Percentiles rank a stretch among this genome's conserved stretches.
phyloP scores from a whole-genome alignment of 805 yeast species.

The Kluyveromyces wickerhamii region DNA sequence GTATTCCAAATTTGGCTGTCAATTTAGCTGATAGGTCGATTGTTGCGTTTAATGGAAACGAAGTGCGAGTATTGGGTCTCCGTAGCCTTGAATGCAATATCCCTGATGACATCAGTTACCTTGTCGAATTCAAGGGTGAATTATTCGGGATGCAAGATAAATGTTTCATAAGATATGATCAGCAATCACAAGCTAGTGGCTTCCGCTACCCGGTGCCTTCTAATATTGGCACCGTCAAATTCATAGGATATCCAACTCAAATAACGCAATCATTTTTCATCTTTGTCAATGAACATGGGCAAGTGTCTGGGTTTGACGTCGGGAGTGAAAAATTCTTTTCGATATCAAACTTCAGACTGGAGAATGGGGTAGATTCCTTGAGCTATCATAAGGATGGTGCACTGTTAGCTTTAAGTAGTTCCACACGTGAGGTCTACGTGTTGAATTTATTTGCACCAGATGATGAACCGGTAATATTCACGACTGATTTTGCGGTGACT shows the following conservation, averaged over 20 bases:
- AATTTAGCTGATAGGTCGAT: constrained; percentile 1
- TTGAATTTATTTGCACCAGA: constrained; percentile 12
- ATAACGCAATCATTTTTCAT: constrained; percentile 12
- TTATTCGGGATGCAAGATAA: neutral
- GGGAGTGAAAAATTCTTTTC: constrained; percentile 1
- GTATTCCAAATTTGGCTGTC: neutral
- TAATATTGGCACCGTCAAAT: constrained; percentile 4
- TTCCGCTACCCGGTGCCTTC: neutral
- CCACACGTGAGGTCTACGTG: constrained; percentile 8
- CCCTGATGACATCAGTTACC: neutral
- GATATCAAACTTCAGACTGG: neutral
- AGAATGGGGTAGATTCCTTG: neutral
- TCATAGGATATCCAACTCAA: constrained; percentile 11
- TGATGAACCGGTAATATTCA: constrained; percentile 11
- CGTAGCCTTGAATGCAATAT: neutral
- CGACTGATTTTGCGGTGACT: constrained; percentile 8
- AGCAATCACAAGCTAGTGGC: neutral
- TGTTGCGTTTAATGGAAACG: neutral
- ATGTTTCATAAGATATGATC: neutral
- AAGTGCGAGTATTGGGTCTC: neutral
- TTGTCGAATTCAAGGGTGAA: neutral
- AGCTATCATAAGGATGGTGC: constrained; percentile 33
- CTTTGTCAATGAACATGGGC: constrained; percentile 14
- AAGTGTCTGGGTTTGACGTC: constrained; percentile 1
- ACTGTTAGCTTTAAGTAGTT: constrained; percentile 22